phyloP scores from a whole-genome alignment of 106 monocot species.

The Cymbidium sinense region DNA sequence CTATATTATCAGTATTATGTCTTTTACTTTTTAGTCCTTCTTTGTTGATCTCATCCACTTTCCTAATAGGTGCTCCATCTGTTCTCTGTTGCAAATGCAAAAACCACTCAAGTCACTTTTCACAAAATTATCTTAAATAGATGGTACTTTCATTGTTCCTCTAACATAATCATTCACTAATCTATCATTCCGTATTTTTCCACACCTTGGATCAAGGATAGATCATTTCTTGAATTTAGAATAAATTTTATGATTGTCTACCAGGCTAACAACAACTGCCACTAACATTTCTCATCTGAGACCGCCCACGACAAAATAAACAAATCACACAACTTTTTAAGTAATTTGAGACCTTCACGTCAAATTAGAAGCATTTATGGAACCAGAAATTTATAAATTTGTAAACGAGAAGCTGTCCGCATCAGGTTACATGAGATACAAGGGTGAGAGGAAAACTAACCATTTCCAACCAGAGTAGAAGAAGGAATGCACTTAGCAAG shows the following conservation, averaged over 20 bases:
- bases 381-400: background rate
- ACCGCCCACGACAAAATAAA: background rate
- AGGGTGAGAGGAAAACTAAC: conserved; percentile 7
- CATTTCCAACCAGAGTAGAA: background rate
- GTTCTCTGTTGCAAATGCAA: no score
- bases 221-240: background rate
- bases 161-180: no score
- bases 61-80: no score
- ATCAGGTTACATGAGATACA: background rate
- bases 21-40: no score
- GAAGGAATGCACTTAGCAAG: conserved; percentile 23
- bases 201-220: background rate
- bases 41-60: no score
- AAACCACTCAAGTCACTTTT: no score
- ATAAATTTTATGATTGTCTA: background rate
- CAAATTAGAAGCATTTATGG: background rate
- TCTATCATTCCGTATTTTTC: no score
- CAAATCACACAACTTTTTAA: background rate
- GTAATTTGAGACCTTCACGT: background rate
- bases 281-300: background rate
- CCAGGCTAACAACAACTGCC: background rate
- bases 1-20: no score
- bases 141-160: no score
- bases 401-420: background rate
- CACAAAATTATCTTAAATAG: no score